Percentiles rank a stretch among this genome's conserved stretches.
These are phyloP conservation scores for Podila clonocystis DNA, from an alignment of 192 early-diverging fungal species.

Conservation along the genomic window DNA sequence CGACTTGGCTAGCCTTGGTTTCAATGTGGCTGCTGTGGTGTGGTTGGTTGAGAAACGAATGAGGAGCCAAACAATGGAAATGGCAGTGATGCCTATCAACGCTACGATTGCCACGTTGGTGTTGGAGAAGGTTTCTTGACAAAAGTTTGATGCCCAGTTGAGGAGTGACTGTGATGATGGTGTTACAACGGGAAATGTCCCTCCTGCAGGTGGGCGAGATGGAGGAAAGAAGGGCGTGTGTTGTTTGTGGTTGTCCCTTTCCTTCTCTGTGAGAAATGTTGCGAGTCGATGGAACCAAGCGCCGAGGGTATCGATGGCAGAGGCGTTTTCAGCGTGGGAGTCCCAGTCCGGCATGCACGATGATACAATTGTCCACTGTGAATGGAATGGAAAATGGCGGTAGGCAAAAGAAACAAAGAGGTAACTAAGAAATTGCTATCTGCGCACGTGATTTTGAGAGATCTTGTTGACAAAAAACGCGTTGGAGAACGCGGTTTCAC, in stretches of 20 bases:
- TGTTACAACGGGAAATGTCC: no score
- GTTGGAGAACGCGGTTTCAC: no score
- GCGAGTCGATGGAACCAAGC: constrained; percentile 12
- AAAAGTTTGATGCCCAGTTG: not conserved
- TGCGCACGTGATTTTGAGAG: no score
- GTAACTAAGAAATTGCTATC: no score
- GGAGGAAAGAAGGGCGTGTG: not conserved
- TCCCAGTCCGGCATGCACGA: constrained; percentile 24
- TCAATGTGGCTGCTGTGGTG: not conserved
- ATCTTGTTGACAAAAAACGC: no score
- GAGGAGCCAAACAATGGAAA: not conserved
- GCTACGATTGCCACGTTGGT: not conserved
- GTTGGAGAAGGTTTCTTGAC: not conserved
- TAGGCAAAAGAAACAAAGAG: no score
- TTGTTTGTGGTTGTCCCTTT: not conserved
- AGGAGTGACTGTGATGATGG: constrained; percentile 1
- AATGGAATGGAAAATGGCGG: not conserved
- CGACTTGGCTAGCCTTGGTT: not conserved
- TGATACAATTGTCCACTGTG: not conserved
- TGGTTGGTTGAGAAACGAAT: not conserved
- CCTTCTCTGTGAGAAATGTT: not conserved
- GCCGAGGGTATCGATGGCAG: constrained; percentile 25
- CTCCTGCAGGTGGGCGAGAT: not conserved
- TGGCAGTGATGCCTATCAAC: not conserved
- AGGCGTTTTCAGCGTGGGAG: constrained; percentile 12